phyloP scores from a whole-genome alignment of 202 grass and related monocot species.

The Digitaria exilis region DNA sequence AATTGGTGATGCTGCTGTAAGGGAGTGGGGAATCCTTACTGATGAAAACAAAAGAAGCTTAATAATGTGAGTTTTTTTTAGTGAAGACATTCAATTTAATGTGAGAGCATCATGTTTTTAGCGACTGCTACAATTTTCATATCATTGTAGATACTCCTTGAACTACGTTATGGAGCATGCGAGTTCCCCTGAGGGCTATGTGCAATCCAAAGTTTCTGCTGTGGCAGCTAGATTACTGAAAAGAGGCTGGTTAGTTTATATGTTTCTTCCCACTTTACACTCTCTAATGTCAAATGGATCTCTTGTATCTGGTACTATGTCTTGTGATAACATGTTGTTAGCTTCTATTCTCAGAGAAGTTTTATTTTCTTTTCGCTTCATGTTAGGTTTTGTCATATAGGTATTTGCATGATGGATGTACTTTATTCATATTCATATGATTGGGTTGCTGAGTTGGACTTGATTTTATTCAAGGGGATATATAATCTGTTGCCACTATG shows the following conservation, averaged over 20 bases:
- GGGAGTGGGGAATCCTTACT: conserved; percentile 94
- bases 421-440: conserved; percentile 32
- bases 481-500: no score
- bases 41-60: conserved; percentile 90
- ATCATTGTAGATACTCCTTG: conserved; percentile 74
- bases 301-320: conserved; percentile 23
- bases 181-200: conserved; percentile 79
- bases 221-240: conserved; percentile 89
- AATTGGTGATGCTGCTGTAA: conserved; percentile 94
- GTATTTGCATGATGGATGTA: not conserved
- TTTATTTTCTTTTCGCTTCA: not conserved
- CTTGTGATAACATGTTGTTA: conserved; percentile 28
- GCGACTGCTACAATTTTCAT: conserved; percentile 8
- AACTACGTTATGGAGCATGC: conserved; percentile 91
- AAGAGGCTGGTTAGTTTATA: conserved; percentile 86
- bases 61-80: conserved; percentile 61
- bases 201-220: conserved; percentile 88
- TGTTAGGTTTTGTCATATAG: conserved; percentile 10
- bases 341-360: conserved; percentile 2
- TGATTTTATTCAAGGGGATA: conserved; percentile 9
- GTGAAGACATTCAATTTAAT: conserved; percentile 36
- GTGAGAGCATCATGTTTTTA: conserved; percentile 21
- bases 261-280: conserved; percentile 26
- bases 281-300: not conserved
- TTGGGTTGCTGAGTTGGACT: conserved; percentile 20